phyloP scores from a whole-genome alignment of 2,329 filamentous ascomycete species.

The Teratosphaeria nubilosa region DNA sequence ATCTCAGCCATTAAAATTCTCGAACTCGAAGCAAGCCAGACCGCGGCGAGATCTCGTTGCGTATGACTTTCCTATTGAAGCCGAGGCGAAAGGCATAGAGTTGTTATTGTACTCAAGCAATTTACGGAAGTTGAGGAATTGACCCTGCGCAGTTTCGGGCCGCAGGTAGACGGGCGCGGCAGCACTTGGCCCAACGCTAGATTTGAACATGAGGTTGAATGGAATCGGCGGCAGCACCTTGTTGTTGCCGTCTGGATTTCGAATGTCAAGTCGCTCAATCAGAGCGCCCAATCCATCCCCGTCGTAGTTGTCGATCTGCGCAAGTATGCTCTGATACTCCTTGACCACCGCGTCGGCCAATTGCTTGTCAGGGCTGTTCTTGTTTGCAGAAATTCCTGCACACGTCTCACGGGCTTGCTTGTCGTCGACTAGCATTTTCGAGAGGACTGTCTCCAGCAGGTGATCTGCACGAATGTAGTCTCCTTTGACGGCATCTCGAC shows the following conservation, averaged over 20 bases:
- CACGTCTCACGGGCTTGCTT: conserved; percentile 83
- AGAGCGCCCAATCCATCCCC: conserved; percentile 76
- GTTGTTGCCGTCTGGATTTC: conserved; percentile 70
- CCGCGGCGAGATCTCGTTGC: conserved; percentile 93
- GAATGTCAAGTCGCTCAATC: conserved; percentile 84
- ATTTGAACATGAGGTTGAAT: conserved; percentile 99
- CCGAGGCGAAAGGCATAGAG: conserved; percentile 92
- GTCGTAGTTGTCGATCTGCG: conserved; percentile 90
- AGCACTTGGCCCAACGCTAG: conserved; percentile 83
- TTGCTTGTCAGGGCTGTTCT: conserved; percentile 51
- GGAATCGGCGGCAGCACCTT: conserved; percentile 71
- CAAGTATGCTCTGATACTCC: conserved; percentile 85
- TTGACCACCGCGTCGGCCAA: conserved; percentile 75
- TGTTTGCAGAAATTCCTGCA: conserved; percentile 61
- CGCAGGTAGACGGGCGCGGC: conserved; percentile 77
- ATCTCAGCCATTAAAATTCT: conserved; percentile 99
- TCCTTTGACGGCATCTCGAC: conserved; percentile 77
- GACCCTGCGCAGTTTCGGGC: conserved; percentile 93
- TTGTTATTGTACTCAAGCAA: conserved; percentile 93
- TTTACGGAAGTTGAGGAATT: conserved; percentile 95
- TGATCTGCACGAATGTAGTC: conserved; percentile 96
- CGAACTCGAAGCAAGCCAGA: conserved; percentile 85
- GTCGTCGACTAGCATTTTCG: conserved; percentile 76
- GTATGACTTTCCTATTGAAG: conserved; percentile 95
- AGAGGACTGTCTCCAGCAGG: conserved; percentile 87